Conservation (phyloP, 1,284 basidiomycete species). For the Microbotryomycetes sp. region DNA sequence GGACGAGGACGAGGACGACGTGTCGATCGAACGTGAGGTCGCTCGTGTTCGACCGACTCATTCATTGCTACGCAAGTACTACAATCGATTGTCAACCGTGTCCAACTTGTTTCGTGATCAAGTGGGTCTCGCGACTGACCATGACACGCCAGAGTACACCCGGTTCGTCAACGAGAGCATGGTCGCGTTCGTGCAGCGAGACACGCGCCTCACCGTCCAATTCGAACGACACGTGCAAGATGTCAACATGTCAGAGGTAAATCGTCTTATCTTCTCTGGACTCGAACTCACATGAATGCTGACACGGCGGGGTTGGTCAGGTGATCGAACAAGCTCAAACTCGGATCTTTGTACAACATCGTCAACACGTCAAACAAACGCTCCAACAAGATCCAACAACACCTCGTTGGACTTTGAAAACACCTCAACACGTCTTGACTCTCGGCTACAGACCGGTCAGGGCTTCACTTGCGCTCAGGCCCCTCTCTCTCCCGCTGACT, state of each 20-base stretch:
- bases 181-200: conserved; percentile 7
- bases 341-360: conserved; percentile 16
- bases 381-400: neutral
- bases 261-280: neutral
- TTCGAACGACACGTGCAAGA: neutral
- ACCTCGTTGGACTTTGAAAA: conserved; percentile 8
- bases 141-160: conserved; percentile 4
- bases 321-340: conserved; percentile 21
- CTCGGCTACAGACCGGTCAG: conserved; percentile 58
- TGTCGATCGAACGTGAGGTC: too few relatives aligned
- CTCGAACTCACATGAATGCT: neutral
- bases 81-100: neutral
- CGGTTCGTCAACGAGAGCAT: conserved; percentile 8
- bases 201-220: too few relatives aligned
- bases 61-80: neutral
- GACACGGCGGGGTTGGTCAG: neutral
- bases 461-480: conserved; percentile 27
- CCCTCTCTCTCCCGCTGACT: neutral
- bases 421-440: conserved; percentile 53
- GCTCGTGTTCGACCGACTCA: neutral
- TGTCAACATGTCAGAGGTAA: conserved; percentile 21
- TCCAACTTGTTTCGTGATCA: neutral
- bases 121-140: too few relatives aligned
- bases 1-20: neutral
- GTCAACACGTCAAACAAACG: neutral